A percentile compares a stretch with the other conserved stretches of the same genome.
phyloP scores from a whole-genome alignment of 768 basidiomycete genomes.

The Austroboletus eburneus region DNA sequence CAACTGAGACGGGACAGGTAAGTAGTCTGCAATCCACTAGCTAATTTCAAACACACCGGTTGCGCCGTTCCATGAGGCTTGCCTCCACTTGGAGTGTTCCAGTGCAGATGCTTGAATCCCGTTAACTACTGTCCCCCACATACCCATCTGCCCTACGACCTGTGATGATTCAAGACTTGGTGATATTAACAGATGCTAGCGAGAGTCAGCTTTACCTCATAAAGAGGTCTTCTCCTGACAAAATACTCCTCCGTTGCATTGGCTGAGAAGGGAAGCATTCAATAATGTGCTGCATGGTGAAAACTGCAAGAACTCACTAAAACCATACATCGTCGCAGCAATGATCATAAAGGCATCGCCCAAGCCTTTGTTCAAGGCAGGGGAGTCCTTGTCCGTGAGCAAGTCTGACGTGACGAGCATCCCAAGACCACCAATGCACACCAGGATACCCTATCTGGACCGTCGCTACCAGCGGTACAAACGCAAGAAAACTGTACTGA shows the following conservation, averaged over 20 bases:
- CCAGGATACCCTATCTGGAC: conserved; percentile 53
- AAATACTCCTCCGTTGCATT: conserved; percentile 89
- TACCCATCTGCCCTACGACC: conserved; percentile 82
- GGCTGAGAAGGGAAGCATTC: conserved; percentile 39
- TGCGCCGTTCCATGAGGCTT: conserved; percentile 67
- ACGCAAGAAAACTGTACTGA: conserved; percentile 29
- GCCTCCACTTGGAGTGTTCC: conserved; percentile 64
- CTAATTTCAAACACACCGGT: conserved; percentile 53
- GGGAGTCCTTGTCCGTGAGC: conserved; percentile 71
- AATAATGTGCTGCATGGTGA: not conserved
- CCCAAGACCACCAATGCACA: conserved; percentile 74
- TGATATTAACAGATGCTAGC: not conserved
- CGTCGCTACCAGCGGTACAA: not conserved
- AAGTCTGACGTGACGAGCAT: conserved; percentile 78
- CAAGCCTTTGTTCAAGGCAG: conserved; percentile 60
- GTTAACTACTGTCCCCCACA: conserved; percentile 80
- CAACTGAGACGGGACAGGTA: conserved; percentile 33
- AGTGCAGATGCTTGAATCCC: conserved; percentile 72
- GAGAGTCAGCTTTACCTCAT: conserved; percentile 47
- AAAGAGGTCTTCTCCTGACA: conserved; percentile 73
- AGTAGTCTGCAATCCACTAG: conserved; percentile 6
- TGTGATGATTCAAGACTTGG: conserved; percentile 17
- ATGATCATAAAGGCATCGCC: conserved; percentile 86
- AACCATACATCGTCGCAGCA: conserved; percentile 81
- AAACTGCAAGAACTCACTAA: conserved; percentile 50